Conservation (phyloP, 306 rosid species). For the Sechiopsis laciniata region DNA sequence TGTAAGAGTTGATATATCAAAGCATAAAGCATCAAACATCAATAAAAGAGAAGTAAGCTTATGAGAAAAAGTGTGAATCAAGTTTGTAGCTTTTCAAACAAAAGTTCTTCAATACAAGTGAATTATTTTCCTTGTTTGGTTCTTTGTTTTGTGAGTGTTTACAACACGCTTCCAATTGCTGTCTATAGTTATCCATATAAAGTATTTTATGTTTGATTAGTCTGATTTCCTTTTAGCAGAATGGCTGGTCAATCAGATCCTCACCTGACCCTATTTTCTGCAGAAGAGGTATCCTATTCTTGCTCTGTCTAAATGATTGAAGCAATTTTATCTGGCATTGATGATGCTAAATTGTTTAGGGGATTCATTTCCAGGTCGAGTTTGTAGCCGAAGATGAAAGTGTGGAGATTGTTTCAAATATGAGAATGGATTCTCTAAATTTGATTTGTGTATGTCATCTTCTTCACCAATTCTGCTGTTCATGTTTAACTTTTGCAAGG, state of each 20-base stretch:
- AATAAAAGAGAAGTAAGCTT: too few relatives aligned
- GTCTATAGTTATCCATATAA: background rate
- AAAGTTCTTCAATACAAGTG: too few relatives aligned
- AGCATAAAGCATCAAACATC: too few relatives aligned
- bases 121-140: too few relatives aligned
- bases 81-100: too few relatives aligned
- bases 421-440: slow-evolving; percentile 74
- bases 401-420: slow-evolving; percentile 70
- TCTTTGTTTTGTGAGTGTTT: too few relatives aligned
- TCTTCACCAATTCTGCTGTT: background rate
- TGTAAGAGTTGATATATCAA: too few relatives aligned
- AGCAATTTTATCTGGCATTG: background rate
- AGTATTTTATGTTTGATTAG: background rate
- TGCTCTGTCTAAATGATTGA: background rate
- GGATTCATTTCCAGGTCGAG: slow-evolving; percentile 47
- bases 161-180: too few relatives aligned
- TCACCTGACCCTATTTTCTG: slow-evolving; percentile 30
- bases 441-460: slow-evolving; percentile 47
- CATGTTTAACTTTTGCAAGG: background rate
- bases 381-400: slow-evolving; percentile 75
- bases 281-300: slow-evolving; percentile 39
- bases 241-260: slow-evolving; percentile 49
- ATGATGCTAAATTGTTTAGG: background rate
- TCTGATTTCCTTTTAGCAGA: background rate
- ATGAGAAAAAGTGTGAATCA: too few relatives aligned